These are phyloP conservation scores for Brassica rapa DNA, from an alignment of 345 rosid species.

Conservation along the genomic window DNA sequence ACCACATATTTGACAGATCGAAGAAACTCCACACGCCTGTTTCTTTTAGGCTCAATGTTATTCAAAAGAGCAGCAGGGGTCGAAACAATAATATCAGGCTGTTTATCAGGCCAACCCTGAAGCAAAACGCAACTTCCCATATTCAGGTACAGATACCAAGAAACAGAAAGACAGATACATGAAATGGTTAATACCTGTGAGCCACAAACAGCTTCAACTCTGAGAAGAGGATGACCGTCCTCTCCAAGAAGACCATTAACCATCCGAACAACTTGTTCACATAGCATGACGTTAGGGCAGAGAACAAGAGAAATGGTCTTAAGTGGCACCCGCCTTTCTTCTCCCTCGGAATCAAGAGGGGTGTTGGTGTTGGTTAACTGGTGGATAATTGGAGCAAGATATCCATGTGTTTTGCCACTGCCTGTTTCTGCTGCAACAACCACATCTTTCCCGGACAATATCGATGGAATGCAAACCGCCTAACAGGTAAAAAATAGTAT, in stretches of 20 bases:
- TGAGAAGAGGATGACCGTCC: slow-evolving; percentile 68
- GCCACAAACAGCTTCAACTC: slow-evolving; percentile 70
- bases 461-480: slow-evolving; percentile 72
- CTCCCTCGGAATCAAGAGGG: slow-evolving; percentile 28
- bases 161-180: background rate
- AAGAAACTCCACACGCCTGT: slow-evolving; percentile 54
- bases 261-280: slow-evolving; percentile 93
- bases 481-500: slow-evolving; percentile 22
- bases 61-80: slow-evolving; percentile 92
- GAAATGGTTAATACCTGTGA: slow-evolving; percentile 56
- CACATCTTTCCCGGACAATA: slow-evolving; percentile 84
- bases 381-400: slow-evolving; percentile 74
- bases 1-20: slow-evolving; percentile 83
- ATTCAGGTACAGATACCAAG: slow-evolving; percentile 12
- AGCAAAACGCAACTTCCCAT: slow-evolving; percentile 22
- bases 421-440: slow-evolving; percentile 96
- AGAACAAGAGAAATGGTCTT: slow-evolving; percentile 62
- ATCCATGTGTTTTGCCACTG: slow-evolving; percentile 89
- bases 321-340: slow-evolving; percentile 19
- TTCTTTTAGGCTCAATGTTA: slow-evolving; percentile 63
- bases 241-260: slow-evolving; percentile 65
- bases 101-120: slow-evolving; percentile 90
- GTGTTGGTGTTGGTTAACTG: slow-evolving; percentile 41
- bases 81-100: slow-evolving; percentile 76
- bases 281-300: slow-evolving; percentile 85